Evolutionary conservation across 768 basidiomycete genomes (phyloP), one percentile per base, ranked within the genome.

Genomic region (Lentinula lateritia): DNA sequence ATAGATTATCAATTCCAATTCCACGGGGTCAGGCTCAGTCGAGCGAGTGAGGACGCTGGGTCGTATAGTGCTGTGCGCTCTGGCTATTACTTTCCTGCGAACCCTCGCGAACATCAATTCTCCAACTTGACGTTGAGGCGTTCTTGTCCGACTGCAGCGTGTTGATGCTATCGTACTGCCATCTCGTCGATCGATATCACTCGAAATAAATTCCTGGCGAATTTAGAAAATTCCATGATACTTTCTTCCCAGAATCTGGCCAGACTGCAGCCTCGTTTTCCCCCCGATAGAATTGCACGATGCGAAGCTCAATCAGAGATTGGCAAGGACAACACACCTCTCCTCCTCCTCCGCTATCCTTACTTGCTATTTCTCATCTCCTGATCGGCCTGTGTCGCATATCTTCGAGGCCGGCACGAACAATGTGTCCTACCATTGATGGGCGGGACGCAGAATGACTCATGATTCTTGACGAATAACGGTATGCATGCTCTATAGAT

Each of bases 391-490:
- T 45, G 15, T 12, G n/a, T 36, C 32, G 58, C 59, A 58, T 48
- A 15, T 50, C 34, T 16, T 35, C 59, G 15, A 60, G 50, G 38
- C 59, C 28, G 45, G 48, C 52, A 60, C 50, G 38, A 39, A 50
- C n/a, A 23, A 23, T 20, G 12, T 8, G 7, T 60, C 41, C 50
- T 9, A 7, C 35, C 59, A 52, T 58, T 20, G 57, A 58, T 58
- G 57, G 57, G 39, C 12, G 50, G 35, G 59, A 39, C 20, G 6
- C 48, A 50, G n/a, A 34, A 60, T 60, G 59, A 42, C 48, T 50
- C 46, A 60, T 52, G 59, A 60, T 60, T 52, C 50, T 60, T 60
- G 58, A 60, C 58, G 58, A 60, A 60, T 50, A 38, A 43, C 41
- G 46, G 18, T 45, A 12, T 48, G 46, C 36, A 36, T 1, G 36